Conservation (phyloP, 306 rosid genomes). For the Lathyrus aphaca region DNA sequence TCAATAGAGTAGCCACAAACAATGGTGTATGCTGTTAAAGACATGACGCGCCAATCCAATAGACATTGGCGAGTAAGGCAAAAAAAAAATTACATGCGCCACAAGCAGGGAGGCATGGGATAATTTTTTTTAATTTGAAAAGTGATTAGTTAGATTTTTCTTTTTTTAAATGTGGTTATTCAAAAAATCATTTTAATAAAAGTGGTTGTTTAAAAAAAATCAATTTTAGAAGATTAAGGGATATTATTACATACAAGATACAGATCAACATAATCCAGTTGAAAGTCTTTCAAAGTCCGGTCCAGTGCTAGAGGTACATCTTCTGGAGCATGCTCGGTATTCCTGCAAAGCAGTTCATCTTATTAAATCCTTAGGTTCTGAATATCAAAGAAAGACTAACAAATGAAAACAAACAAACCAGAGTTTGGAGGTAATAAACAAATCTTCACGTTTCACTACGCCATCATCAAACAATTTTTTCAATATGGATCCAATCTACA, state of each 20-base stretch:
- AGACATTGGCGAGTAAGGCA: too few species aligned
- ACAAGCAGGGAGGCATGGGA: too few species aligned
- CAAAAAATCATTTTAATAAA: too few species aligned
- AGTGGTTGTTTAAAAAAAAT: too few species aligned
- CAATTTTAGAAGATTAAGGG: constrained; percentile 18
- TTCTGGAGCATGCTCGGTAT: constrained; percentile 74
- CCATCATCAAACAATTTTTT: constrained; percentile 75
- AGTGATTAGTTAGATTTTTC: too few species aligned
- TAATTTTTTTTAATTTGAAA: too few species aligned
- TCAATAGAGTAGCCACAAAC: too few species aligned
- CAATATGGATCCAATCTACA: constrained; percentile 68
- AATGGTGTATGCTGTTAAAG: too few species aligned
- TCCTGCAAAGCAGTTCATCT: constrained; percentile 51
- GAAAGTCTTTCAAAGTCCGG: constrained; percentile 71
- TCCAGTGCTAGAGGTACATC: constrained; percentile 72
- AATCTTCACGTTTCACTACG: constrained; percentile 77
- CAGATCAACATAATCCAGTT: constrained; percentile 78
- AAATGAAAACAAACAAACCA: constrained; percentile 53
- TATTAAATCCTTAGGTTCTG: constrained; percentile 16
- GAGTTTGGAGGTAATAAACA: constrained; percentile 89
- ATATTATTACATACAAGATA: constrained; percentile 67
- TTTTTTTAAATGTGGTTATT: too few species aligned
- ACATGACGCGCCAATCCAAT: too few species aligned
- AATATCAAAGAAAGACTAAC: constrained; percentile 1
- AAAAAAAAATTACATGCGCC: too few species aligned